These are phyloP conservation scores for Paxillus ammoniavirescens DNA, from an alignment of 768 basidiomycete species.

Conservation along the genomic window DNA sequence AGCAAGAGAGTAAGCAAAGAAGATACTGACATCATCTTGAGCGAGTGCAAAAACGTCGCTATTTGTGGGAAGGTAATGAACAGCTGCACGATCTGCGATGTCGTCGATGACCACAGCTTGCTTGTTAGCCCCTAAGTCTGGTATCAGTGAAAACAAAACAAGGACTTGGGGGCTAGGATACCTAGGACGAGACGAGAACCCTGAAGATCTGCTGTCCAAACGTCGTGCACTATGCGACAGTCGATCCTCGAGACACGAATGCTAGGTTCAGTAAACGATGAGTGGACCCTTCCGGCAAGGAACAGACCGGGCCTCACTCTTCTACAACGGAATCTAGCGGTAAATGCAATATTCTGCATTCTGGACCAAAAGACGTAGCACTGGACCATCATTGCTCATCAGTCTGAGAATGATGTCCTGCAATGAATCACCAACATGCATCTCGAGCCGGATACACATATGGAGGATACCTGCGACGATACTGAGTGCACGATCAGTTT, in stretches of 20 bases:
- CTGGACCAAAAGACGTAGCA: conserved; percentile 56
- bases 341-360: conserved; percentile 42
- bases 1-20: neutral
- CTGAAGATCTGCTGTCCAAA: conserved; percentile 54
- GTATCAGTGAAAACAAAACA: neutral
- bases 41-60: conserved; percentile 67
- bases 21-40: conserved; percentile 44
- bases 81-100: conserved; percentile 37
- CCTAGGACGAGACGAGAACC: conserved; percentile 53
- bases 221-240: conserved; percentile 46
- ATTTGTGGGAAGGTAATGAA: conserved; percentile 45
- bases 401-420: neutral
- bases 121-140: conserved; percentile 47
- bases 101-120: conserved; percentile 53
- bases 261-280: conserved; percentile 4
- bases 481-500: conserved; percentile 1
- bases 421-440: conserved; percentile 43
- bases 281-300: neutral
- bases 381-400: conserved; percentile 34
- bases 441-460: conserved; percentile 42
- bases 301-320: conserved; percentile 33
- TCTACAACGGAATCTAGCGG: conserved; percentile 42
- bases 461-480: conserved; percentile 46
- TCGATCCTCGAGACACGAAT: conserved; percentile 29
- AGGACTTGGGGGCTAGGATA: conserved; percentile 18